Evolutionary conservation across 352 stramenopile species (phyloP).

Genomic region (Phytophthora pistaciae): DNA sequence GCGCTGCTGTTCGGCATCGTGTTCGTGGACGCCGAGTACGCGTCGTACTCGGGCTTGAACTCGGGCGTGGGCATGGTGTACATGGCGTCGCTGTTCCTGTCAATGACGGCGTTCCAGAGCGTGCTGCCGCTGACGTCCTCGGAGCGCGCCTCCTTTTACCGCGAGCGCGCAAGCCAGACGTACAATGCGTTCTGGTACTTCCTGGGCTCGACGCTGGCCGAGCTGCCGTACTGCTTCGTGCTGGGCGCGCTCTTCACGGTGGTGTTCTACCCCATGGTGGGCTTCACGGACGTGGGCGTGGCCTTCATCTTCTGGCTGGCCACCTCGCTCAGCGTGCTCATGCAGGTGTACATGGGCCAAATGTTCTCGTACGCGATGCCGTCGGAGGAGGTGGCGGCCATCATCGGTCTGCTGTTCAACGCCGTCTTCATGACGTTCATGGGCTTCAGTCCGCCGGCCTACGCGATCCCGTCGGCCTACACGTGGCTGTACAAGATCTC

Average conservation of each 20-base stretch:
- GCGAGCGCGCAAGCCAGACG: constrained; percentile 83
- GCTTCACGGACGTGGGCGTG: constrained; percentile 35
- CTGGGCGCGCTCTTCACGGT: constrained; percentile 44
- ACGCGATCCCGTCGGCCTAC: constrained; percentile 35
- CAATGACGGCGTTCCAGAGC: constrained; percentile 71
- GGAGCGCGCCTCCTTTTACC: constrained; percentile 72
- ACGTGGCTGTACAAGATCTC: constrained; percentile 54
- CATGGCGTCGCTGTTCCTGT: constrained; percentile 73
- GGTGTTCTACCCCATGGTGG: constrained; percentile 51
- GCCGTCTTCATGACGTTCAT: constrained; percentile 49
- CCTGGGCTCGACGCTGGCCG: constrained; percentile 51
- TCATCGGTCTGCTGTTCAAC: constrained; percentile 46
- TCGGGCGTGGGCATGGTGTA: constrained; percentile 60
- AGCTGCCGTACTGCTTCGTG: constrained; percentile 76
- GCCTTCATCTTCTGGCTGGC: constrained; percentile 38
- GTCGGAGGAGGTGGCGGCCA: constrained; percentile 37
- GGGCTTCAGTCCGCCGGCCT: constrained; percentile 40
- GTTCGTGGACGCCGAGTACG: constrained; percentile 51
- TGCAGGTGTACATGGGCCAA: constrained; percentile 48
- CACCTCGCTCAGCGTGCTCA: constrained; percentile 33
- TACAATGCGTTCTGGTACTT: constrained; percentile 79
- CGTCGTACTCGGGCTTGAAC: constrained; percentile 45
- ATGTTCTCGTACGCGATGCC: constrained; percentile 45
- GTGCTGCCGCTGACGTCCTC: constrained; percentile 72
- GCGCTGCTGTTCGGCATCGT: constrained; percentile 75